A percentile compares a stretch with the other conserved stretches of the same genome.
Conservation (phyloP, 2,329 filamentous ascomycete genomes). For the Lachnellula arida region DNA sequence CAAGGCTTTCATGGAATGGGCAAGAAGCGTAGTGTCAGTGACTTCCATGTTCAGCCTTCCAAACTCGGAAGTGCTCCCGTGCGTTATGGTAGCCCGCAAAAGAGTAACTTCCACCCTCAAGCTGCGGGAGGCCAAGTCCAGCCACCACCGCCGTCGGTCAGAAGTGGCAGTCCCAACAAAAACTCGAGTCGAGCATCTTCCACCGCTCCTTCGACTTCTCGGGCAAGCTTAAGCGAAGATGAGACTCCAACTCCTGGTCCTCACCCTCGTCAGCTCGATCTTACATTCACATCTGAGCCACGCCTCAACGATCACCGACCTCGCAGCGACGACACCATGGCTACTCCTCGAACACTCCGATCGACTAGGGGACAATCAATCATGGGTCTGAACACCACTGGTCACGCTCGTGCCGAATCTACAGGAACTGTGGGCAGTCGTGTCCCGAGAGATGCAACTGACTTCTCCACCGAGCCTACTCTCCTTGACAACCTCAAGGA, state of each 20-base stretch:
- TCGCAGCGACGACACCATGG: background rate
- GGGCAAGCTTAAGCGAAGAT: background rate
- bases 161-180: background rate
- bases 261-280: constrained; percentile 3
- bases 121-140: background rate
- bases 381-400: background rate
- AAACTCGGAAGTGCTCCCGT: constrained; percentile 6
- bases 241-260: constrained; percentile 14
- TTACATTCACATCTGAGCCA: constrained; percentile 15
- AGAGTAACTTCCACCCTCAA: background rate
- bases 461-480: constrained; percentile 4
- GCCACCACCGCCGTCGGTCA: background rate
- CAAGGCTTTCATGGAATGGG: background rate
- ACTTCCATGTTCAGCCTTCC: background rate
- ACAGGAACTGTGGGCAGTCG: background rate
- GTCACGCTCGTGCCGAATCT: background rate
- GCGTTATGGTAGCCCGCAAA: background rate
- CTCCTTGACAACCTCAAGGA: background rate
- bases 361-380: constrained; percentile 19
- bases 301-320: constrained; percentile 1
- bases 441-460: background rate
- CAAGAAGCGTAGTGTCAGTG: background rate
- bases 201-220: background rate
- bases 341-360: constrained; percentile 17
- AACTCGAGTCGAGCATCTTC: background rate